phyloP scores from a whole-genome alignment of 202 grass and related monocot species.

The Saccharum hybrid region DNA sequence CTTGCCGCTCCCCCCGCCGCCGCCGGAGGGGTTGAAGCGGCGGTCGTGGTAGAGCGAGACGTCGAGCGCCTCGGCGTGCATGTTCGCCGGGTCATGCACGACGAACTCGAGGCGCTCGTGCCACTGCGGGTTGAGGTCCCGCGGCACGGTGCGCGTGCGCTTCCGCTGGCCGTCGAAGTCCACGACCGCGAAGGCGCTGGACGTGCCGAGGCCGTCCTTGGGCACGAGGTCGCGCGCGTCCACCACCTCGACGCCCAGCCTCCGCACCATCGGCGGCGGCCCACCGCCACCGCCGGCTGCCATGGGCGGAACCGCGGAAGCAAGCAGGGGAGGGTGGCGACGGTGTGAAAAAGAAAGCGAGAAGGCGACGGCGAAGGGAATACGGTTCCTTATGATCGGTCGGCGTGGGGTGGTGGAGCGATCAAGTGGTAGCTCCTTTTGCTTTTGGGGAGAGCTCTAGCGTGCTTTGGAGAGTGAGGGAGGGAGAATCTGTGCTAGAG shows the following conservation, averaged over 20 bases:
- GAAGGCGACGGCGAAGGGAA: slow-evolving; percentile 42
- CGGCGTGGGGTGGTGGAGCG: slow-evolving; percentile 35
- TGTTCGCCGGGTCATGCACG: slow-evolving; percentile 55
- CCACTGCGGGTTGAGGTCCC: slow-evolving; percentile 83
- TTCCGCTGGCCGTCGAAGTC: slow-evolving; percentile 82
- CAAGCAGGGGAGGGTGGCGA: neutral
- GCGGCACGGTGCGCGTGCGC: slow-evolving; percentile 71
- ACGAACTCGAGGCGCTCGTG: slow-evolving; percentile 74
- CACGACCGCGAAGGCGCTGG: slow-evolving; percentile 73
- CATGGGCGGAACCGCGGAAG: slow-evolving; percentile 1
- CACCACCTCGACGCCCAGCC: slow-evolving; percentile 78
- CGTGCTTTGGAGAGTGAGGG: slow-evolving; percentile 31
- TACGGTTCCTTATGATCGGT: slow-evolving; percentile 48
- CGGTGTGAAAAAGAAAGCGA: neutral
- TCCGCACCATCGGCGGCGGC: slow-evolving; percentile 48
- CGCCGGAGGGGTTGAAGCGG: slow-evolving; percentile 53
- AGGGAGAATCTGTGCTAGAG: slow-evolving; percentile 43
- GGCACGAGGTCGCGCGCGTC: slow-evolving; percentile 81
- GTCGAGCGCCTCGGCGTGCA: slow-evolving; percentile 65
- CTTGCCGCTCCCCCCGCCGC: slow-evolving; percentile 40
- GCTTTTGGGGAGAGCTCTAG: slow-evolving; percentile 31
- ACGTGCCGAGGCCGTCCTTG: slow-evolving; percentile 86
- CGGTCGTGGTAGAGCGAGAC: slow-evolving; percentile 88
- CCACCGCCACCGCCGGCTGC: slow-evolving; percentile 35
- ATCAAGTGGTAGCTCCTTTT: slow-evolving; percentile 58